phyloP scores from a whole-genome alignment of 1,284 basidiomycete genomes.

The Abortiporus biennis region DNA sequence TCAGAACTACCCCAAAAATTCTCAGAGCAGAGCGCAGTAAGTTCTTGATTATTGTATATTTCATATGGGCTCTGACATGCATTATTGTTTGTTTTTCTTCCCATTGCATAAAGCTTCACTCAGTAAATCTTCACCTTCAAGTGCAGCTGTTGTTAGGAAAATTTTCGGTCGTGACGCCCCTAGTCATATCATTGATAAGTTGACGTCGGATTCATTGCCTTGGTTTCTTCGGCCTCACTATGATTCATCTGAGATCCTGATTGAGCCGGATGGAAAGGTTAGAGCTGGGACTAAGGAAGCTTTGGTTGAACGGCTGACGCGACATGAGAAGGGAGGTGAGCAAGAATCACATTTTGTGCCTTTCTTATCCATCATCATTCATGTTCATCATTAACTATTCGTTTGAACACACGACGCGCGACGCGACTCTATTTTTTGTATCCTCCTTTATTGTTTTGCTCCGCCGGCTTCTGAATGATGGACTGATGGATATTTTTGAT shows the following conservation, averaged over 20 bases:
- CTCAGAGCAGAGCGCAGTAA: no score
- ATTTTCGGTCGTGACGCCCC: conserved; percentile 72
- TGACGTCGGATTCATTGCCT: conserved; percentile 55
- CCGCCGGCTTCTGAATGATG: background rate
- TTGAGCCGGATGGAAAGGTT: conserved; percentile 80
- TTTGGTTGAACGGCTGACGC: conserved; percentile 85
- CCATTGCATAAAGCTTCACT: no score
- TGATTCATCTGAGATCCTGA: conserved; percentile 72
- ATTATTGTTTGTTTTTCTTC: no score
- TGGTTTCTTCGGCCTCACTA: conserved; percentile 87
- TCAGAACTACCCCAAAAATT: no score
- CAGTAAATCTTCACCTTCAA: no score
- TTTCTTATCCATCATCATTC: background rate
- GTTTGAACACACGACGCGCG: no score
- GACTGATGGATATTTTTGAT: background rate
- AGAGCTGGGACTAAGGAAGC: conserved; percentile 85
- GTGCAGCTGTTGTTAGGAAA: no score
- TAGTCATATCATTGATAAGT: conserved; percentile 40
- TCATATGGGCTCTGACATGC: no score
- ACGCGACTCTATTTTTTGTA: no score
- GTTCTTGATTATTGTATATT: no score
- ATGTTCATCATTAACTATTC: no score
- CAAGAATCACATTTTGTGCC: conserved; percentile 9
- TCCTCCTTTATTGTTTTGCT: no score
- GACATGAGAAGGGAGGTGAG: conserved; percentile 80